Evolutionary conservation across 176 grass and related monocot species (phyloP), one percentile per base, ranked within the genome.

Genomic region (Raddia distichophylla): DNA sequence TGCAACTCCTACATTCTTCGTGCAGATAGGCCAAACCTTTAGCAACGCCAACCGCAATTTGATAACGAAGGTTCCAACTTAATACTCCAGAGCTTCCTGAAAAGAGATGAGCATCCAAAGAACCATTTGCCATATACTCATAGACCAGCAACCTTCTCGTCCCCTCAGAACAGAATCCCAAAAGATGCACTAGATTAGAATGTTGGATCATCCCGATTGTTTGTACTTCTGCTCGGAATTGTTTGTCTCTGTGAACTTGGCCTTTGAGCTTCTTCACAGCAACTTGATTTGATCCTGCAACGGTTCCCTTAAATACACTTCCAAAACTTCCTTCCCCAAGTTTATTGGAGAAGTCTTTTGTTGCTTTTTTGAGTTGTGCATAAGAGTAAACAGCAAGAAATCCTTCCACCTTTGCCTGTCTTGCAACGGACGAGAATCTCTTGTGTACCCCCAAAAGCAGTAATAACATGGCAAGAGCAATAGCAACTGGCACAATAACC

Each of bases 1-100:
- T 87, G 67, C 84, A 86, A 13, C 86, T 84, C 12, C 68, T 76
- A 40, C 89, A 91, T 66, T 87, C 60, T 16, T 91, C 89, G 19
- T 87, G 89, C 33, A 87, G 69, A 83, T 91, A 91, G 17, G 69
- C 10, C 18, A 91, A 64, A 35, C 80, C 85, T 45, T 44, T 63
- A 8, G 47, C 71, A 7, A 77, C 10, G 18, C 72, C 71, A 47
- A 82, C n/a, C 15, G 34, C 56, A 77, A 77, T 86, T 16, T 54
- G 70, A 37, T 51, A 68, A 2, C 87, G 37, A 33, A 73, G 76
- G 50, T n/a, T 11, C 87, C 87, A 85, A 47, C 68, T 85, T 19
- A 85, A 69, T 16, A 51, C 0, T 19, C 0, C 48, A 27, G 75
- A 62, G 22, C 14, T 16, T 34, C 49, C 8, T 47, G 53, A 52